Evolutionary conservation across 2,329 filamentous ascomycete species (phyloP).

Genomic region (Metarhizium album): DNA sequence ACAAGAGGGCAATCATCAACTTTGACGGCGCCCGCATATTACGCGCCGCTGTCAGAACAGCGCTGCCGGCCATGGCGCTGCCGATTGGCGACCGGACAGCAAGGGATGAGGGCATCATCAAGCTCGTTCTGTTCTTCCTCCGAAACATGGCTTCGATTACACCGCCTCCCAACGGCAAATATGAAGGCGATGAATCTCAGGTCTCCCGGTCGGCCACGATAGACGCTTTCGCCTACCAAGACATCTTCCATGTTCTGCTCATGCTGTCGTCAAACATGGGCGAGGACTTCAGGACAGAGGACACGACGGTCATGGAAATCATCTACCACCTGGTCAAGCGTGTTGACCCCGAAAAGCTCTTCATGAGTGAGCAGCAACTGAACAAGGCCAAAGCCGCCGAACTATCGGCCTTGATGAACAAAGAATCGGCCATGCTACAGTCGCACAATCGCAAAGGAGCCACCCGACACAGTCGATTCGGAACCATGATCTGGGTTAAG

Average conservation of each 20-base stretch:
- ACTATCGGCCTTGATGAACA: slow-evolving; percentile 61
- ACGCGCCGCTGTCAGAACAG: slow-evolving; percentile 68
- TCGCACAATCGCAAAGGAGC: slow-evolving; percentile 68
- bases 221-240: slow-evolving; percentile 80
- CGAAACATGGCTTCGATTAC: slow-evolving; percentile 82
- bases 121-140: slow-evolving; percentile 77
- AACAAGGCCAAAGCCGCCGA: slow-evolving; percentile 61
- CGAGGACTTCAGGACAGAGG: slow-evolving; percentile 83
- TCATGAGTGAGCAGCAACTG: slow-evolving; percentile 68
- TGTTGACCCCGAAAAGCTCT: slow-evolving; percentile 72
- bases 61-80: slow-evolving; percentile 75
- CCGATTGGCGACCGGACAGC: slow-evolving; percentile 63
- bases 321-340: slow-evolving; percentile 90
- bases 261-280: slow-evolving; percentile 88
- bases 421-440: slow-evolving; percentile 75
- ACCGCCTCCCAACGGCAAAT: slow-evolving; percentile 59
- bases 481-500: slow-evolving; percentile 95
- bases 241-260: slow-evolving; percentile 75
- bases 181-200: slow-evolving; percentile 81
- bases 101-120: slow-evolving; percentile 86
- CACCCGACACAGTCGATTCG: slow-evolving; percentile 85
- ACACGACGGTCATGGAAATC: slow-evolving; percentile 82
- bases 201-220: slow-evolving; percentile 81
- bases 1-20: slow-evolving; percentile 82
- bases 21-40: slow-evolving; percentile 69